Conservation (phyloP, 345 rosid genomes). For the Lumnitzera littorea region DNA sequence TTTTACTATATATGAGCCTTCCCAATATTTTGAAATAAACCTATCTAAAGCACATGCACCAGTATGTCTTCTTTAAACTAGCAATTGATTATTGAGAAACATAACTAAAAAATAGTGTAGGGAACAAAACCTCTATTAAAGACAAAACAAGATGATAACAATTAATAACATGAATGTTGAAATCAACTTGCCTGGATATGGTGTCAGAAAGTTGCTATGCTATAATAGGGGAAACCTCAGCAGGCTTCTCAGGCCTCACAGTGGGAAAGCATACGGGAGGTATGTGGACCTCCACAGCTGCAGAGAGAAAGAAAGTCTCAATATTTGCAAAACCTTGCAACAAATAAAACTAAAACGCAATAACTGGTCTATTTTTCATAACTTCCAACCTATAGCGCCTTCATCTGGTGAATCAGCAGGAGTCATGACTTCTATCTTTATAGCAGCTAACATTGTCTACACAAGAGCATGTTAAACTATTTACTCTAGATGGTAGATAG, state of each 20-base stretch:
- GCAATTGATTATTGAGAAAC: too few relatives aligned
- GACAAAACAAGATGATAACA: too few relatives aligned
- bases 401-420: conserved; percentile 64
- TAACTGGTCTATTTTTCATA: background rate
- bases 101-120: too few relatives aligned
- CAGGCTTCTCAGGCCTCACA: conserved; percentile 95
- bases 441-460: conserved; percentile 89
- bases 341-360: background rate
- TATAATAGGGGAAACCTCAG: conserved; percentile 75
- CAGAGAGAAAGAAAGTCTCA: conserved; percentile 14
- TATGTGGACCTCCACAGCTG: conserved; percentile 92
- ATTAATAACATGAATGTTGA: too few relatives aligned
- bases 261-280: conserved; percentile 91
- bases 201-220: conserved; percentile 76
- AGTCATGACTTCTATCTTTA: conserved; percentile 95
- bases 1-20: too few relatives aligned
- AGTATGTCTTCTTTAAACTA: too few relatives aligned
- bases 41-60: too few relatives aligned
- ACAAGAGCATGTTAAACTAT: conserved; percentile 6
- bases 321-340: background rate
- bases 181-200: background rate
- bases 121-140: too few relatives aligned
- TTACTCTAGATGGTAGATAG: background rate
- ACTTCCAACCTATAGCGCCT: conserved; percentile 59
- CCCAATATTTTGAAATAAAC: too few relatives aligned